These are phyloP conservation scores for Candida hungchunana DNA, from an alignment of 805 yeast genomes.

Conservation along the genomic window DNA sequence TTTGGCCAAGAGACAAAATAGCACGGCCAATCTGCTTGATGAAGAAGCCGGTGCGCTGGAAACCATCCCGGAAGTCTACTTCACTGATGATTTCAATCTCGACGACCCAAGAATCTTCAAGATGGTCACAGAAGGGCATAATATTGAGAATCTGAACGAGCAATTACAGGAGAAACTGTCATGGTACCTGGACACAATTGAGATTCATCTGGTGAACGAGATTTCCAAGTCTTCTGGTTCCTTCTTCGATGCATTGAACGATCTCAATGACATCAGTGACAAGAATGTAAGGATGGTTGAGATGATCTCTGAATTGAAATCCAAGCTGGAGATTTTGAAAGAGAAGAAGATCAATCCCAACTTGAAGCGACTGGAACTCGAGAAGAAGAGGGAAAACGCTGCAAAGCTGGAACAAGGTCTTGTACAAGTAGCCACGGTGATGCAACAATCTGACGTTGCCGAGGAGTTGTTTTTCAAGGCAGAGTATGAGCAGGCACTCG, in stretches of 20 bases:
- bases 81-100: conserved; percentile 63
- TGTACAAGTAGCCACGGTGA: conserved; percentile 41
- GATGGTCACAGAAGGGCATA: conserved; percentile 60
- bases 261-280: conserved; percentile 58
- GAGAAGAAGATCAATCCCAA: conserved; percentile 47
- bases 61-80: conserved; percentile 66
- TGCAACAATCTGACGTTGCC: conserved; percentile 45
- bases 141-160: conserved; percentile 46
- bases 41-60: conserved; percentile 28
- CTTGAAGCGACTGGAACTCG: conserved; percentile 42
- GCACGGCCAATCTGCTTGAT: conserved; percentile 16
- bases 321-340: conserved; percentile 43
- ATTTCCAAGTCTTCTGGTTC: conserved; percentile 81
- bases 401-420: conserved; percentile 60
- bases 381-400: conserved; percentile 53
- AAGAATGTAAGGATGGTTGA: conserved; percentile 50
- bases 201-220: conserved; percentile 72
- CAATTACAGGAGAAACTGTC: conserved; percentile 75
- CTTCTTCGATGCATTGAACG: conserved; percentile 81
- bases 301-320: conserved; percentile 42
- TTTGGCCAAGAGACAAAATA: conserved; percentile 14
- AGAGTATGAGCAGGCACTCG: conserved; percentile 51
- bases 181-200: conserved; percentile 80
- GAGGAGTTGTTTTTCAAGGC: conserved; percentile 41
- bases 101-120: conserved; percentile 87